Conservation (phyloP, 129 eudicot genomes). For the Artemisia argyi region DNA sequence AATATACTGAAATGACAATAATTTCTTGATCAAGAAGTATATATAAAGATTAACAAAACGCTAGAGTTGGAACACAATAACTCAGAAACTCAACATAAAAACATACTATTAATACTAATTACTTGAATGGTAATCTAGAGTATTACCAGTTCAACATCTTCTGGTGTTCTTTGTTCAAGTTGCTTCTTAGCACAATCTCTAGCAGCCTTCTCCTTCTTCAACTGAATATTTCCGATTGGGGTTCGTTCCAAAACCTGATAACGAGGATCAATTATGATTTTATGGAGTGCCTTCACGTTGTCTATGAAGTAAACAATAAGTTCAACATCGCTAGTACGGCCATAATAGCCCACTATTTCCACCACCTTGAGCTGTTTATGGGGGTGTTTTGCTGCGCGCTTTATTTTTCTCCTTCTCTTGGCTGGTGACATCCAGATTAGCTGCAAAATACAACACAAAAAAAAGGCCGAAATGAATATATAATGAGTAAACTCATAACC, state of each 20-base stretch:
- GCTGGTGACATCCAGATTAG: conserved; percentile 63
- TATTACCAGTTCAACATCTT: conserved; percentile 47
- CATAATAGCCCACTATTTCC: conserved; percentile 57
- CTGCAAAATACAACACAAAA: conserved; percentile 33
- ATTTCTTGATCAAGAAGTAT: background rate
- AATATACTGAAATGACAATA: background rate
- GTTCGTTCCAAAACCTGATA: conserved; percentile 49
- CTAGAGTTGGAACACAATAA: conserved; percentile 6
- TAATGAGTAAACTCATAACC: too few relatives aligned
- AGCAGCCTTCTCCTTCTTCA: conserved; percentile 55
- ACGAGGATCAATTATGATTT: conserved; percentile 55
- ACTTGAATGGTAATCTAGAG: conserved; percentile 26
- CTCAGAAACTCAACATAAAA: conserved; percentile 15
- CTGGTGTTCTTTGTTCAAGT: conserved; percentile 43
- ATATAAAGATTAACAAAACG: background rate
- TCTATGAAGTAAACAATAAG: conserved; percentile 49
- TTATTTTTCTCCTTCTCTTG: conserved; percentile 52
- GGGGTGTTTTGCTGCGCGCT: conserved; percentile 33
- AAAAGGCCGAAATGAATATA: too few relatives aligned
- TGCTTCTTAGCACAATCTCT: conserved; percentile 53
- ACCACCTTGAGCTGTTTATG: conserved; percentile 47
- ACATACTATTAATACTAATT: background rate
- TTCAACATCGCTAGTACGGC: conserved; percentile 56
- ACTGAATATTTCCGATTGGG: conserved; percentile 30
- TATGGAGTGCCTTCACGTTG: conserved; percentile 48